These are phyloP conservation scores for Rubia tinctorum DNA, from an alignment of 305 asterid genomes.

Conservation along the genomic window DNA sequence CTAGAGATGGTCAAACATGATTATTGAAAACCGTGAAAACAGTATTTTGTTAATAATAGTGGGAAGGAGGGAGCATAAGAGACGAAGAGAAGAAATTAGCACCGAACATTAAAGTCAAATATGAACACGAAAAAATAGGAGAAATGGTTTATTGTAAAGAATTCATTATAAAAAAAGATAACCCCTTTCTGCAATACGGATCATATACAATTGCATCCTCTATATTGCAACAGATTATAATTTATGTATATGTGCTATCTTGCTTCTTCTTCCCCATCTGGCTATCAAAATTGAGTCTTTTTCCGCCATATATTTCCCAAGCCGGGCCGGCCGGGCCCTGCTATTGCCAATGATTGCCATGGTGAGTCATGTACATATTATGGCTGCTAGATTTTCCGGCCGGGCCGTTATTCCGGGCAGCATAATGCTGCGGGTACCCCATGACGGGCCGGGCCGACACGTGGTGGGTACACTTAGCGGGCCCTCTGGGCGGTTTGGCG, in stretches of 20 bases:
- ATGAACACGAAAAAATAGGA: background rate
- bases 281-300: constrained; percentile 9
- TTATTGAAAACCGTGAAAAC: too few relatives aligned
- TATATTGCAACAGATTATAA: constrained; percentile 10
- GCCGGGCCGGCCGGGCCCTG: background rate
- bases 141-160: too few relatives aligned
- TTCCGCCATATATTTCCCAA: background rate
- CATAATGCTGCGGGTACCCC: constrained; percentile 35
- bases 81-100: too few relatives aligned
- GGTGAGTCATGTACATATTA: constrained; percentile 33
- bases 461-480: constrained; percentile 26
- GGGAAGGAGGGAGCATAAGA: too few relatives aligned
- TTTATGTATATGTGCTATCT: background rate
- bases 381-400: constrained; percentile 36
- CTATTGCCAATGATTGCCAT: constrained; percentile 28
- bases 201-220: constrained; percentile 12
- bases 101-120: background rate
- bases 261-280: constrained; percentile 3
- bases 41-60: too few relatives aligned
- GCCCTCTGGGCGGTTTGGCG: constrained; percentile 19
- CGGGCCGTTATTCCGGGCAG: constrained; percentile 33
- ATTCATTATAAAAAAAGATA: background rate
- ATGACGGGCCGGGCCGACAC: constrained; percentile 32
- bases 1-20: too few relatives aligned
- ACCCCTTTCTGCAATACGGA: constrained; percentile 13